Evolutionary conservation across 805 yeast genomes (phyloP).

Genomic region (Sugiyamaella chiloensis): DNA sequence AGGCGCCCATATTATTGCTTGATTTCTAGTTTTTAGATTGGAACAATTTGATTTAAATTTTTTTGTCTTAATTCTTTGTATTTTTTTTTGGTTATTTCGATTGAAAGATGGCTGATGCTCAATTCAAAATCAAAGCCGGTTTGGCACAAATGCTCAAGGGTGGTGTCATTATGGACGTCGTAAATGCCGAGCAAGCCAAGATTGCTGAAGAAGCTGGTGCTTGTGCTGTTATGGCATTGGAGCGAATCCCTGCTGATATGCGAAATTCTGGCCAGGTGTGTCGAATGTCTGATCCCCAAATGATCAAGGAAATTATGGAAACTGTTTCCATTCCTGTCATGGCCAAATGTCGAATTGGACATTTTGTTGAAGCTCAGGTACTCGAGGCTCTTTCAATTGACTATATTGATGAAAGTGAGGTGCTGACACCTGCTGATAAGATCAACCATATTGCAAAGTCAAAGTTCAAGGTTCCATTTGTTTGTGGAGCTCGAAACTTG

Average conservation of each 20-base stretch:
- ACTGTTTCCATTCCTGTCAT: constrained; percentile 57
- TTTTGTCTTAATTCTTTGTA: no score
- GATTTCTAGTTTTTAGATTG: no score
- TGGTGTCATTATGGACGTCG: constrained; percentile 53
- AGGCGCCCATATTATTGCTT: no score
- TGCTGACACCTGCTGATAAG: constrained; percentile 78
- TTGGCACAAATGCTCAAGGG: constrained; percentile 79
- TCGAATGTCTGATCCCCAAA: constrained; percentile 80
- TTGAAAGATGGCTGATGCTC: constrained; percentile 12
- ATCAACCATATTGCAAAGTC: constrained; percentile 58
- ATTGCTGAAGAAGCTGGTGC: constrained; percentile 85
- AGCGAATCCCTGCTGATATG: constrained; percentile 82
- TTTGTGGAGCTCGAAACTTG: constrained; percentile 77
- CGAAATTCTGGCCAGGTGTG: constrained; percentile 78
- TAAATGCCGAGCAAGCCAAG: constrained; percentile 73
- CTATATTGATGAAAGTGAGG: constrained; percentile 82
- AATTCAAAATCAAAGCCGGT: constrained; percentile 55
- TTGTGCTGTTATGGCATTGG: constrained; percentile 86
- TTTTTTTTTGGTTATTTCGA: no score
- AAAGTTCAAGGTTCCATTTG: constrained; percentile 68
- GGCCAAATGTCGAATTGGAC: constrained; percentile 87
- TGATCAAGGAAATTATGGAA: constrained; percentile 71
- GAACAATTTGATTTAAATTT: no score
- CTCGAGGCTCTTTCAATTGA: constrained; percentile 69
- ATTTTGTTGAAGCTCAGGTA: constrained; percentile 76